A percentile compares a stretch with the other conserved stretches of the same genome.
Conservation (phyloP, 2,329 filamentous ascomycete species). For the Cladosporium austrohemisphaericum region DNA sequence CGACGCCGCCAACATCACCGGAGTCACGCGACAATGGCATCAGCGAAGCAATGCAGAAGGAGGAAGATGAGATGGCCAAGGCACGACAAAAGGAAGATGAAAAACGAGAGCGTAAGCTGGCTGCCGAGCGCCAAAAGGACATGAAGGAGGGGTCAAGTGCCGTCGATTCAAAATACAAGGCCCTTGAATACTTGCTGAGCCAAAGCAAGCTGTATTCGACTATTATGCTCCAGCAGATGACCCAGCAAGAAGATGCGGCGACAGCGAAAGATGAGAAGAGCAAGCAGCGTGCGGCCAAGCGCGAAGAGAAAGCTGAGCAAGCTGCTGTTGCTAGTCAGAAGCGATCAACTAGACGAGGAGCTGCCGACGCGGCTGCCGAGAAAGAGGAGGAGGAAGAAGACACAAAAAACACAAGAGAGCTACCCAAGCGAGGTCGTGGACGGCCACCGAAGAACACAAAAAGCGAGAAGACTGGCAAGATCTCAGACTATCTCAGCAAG, state of each 20-base stretch:
- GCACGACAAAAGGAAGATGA: slow-evolving; percentile 43
- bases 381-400: slow-evolving; percentile 19
- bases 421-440: slow-evolving; percentile 29
- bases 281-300: slow-evolving; percentile 42
- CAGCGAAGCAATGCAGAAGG: slow-evolving; percentile 41
- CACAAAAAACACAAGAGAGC: not conserved
- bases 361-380: slow-evolving; percentile 24
- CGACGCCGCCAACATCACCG: slow-evolving; percentile 36
- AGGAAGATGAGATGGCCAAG: slow-evolving; percentile 45
- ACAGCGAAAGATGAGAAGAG: slow-evolving; percentile 44
- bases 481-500: slow-evolving; percentile 60
- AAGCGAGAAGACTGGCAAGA: slow-evolving; percentile 40
- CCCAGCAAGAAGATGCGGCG: slow-evolving; percentile 48
- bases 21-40: slow-evolving; percentile 28
- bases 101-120: slow-evolving; percentile 43
- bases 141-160: slow-evolving; percentile 43
- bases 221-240: slow-evolving; percentile 53
- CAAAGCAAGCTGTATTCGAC: slow-evolving; percentile 52
- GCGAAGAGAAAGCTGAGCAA: slow-evolving; percentile 46
- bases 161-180: slow-evolving; percentile 50
- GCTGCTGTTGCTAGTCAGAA: slow-evolving; percentile 45
- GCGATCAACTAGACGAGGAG: slow-evolving; percentile 41
- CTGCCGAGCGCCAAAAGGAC: slow-evolving; percentile 45
- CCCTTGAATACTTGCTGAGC: slow-evolving; percentile 49
- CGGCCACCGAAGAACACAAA: slow-evolving; percentile 34